Evolutionary conservation across 2,329 filamentous ascomycete species (phyloP).

Genomic region (Thermoascus crustaceus): DNA sequence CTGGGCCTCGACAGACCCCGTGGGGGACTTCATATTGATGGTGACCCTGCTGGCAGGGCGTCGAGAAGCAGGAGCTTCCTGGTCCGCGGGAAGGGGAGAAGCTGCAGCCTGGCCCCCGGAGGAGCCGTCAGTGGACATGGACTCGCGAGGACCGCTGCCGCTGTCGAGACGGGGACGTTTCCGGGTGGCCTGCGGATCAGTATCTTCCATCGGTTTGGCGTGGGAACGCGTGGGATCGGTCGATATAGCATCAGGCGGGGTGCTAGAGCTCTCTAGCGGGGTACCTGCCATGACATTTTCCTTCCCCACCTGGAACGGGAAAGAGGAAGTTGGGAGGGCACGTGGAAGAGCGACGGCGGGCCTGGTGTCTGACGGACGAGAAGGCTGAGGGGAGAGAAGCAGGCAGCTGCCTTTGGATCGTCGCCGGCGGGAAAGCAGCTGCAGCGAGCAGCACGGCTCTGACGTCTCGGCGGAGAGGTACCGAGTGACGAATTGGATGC

Average conservation of each 20-base stretch:
- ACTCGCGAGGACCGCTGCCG: slow-evolving; percentile 29
- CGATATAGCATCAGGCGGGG: slow-evolving; percentile 28
- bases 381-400: slow-evolving; percentile 3
- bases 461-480: slow-evolving; percentile 1
- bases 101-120: slow-evolving; percentile 14
- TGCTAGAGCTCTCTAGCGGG: slow-evolving; percentile 39
- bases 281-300: slow-evolving; percentile 40
- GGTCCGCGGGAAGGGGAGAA: slow-evolving; percentile 22
- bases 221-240: slow-evolving; percentile 21
- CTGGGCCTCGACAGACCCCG: slow-evolving; percentile 9
- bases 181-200: slow-evolving; percentile 29
- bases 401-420: slow-evolving; percentile 1
- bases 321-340: slow-evolving; percentile 1
- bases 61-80: slow-evolving; percentile 20
- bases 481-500: slow-evolving; percentile 4
- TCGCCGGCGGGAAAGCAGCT: too few species aligned
- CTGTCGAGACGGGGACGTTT: slow-evolving; percentile 43
- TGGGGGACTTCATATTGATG: slow-evolving; percentile 39
- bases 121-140: slow-evolving; percentile 24
- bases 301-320: slow-evolving; percentile 8
- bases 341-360: too few species aligned
- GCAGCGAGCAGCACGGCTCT: slow-evolving; percentile 1
- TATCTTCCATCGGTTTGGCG: slow-evolving; percentile 34
- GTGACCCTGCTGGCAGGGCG: slow-evolving; percentile 39
- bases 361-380: too few species aligned